Base-by-base conservation (phyloP, 1,284 basidiomycete species). In the Moesziomyces parantarcticus region DNA sequence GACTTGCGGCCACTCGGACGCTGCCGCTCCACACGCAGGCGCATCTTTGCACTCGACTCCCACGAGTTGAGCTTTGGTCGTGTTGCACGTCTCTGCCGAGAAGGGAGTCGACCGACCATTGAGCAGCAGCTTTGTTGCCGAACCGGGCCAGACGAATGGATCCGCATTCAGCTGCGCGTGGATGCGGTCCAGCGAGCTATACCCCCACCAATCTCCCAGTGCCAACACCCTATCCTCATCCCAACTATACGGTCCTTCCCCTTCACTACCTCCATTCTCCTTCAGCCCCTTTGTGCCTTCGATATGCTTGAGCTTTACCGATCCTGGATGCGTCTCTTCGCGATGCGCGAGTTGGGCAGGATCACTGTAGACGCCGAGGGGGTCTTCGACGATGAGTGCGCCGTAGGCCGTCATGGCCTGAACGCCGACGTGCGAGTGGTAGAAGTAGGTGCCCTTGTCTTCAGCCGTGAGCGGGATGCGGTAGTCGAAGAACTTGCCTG, bases 101-200 rank as follows among this genome's bases (percentile, higher is more conserved):
- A 18, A 18, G 2, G 34, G 55, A 22, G 56, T 42, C 3, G 47
- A 41, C 6, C 58, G 25, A 1, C 79, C 80, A 45, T 82, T 82
- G 41, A 82, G 22, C 1, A 77, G 43, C 23, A 80, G 45, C 21
- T 63, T 56, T 8, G 55, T 61, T 2, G 80, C 51, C 8, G 55
- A 62, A 13, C 79, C 79, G 2, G 73, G 65, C 78, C 78, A 82
- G 4, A 65, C 44, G 45, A 81, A 81, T 1, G 77, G 73, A 36
- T 75, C 58, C 6, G 26, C 59, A 0, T 46, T 25, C 13, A 81
- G 46, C 43, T 68, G 72, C 5, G 21, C 13, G 10, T 20, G 34
- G 18, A 82, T 55, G 25, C 42, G 18, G 6, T 54, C 54, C 1
- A 43, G 21, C 5, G 23, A 46, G 18, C 22, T 51, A 36, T 64